These are phyloP conservation scores for Withania somnifera DNA, from an alignment of 305 asterid species.

Conservation along the genomic window DNA sequence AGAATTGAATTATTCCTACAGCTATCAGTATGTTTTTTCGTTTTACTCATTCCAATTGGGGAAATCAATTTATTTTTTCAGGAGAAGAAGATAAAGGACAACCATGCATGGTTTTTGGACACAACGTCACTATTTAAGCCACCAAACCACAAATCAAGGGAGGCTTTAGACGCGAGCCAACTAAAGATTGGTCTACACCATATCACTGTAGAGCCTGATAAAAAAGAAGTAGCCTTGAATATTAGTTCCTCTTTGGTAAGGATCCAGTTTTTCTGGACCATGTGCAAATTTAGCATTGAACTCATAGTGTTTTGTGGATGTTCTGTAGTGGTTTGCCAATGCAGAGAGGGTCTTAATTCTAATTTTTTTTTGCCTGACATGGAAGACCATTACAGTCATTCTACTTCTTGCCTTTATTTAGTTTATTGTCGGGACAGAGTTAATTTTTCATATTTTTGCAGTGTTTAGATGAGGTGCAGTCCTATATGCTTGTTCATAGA, in stretches of 20 bases:
- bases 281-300: not conserved
- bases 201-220: constrained; percentile 39
- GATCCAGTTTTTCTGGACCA: not conserved
- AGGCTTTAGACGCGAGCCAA: constrained; percentile 50
- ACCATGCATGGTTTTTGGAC: constrained; percentile 65
- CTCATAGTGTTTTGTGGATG: not conserved
- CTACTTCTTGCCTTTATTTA: not conserved
- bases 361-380: not conserved
- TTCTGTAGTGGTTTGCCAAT: not conserved
- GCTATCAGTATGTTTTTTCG: not conserved
- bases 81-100: constrained; percentile 68
- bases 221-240: constrained; percentile 55
- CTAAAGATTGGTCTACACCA: constrained; percentile 55
- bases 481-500: constrained; percentile 72
- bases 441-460: constrained; percentile 15
- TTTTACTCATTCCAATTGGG: not conserved
- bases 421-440: not conserved
- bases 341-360: not conserved
- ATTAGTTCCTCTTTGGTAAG: constrained; percentile 64
- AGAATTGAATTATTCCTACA: not conserved
- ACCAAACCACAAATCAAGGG: constrained; percentile 62
- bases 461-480: constrained; percentile 92
- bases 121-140: constrained; percentile 45
- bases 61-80: constrained; percentile 4
- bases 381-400: not conserved